A percentile compares a stretch with the other conserved stretches of the same genome.
Conservation (phyloP, 2,329 filamentous ascomycete genomes). For the Pezicula neosporulosa region DNA sequence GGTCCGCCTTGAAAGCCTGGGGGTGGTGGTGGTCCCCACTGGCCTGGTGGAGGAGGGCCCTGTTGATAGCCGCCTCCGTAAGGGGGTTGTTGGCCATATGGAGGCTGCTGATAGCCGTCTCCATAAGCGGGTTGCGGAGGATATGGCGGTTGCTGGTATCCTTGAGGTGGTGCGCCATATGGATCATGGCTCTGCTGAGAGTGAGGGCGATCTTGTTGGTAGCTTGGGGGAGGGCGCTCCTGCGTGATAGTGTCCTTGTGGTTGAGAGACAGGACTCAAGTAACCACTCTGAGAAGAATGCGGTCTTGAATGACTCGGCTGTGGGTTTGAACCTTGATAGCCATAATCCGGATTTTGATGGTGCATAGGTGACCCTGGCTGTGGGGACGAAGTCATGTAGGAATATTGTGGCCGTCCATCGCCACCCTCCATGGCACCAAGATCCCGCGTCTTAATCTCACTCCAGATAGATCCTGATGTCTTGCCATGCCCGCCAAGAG, state of each 20-base stretch:
- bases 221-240: slow-evolving; percentile 10
- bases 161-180: background rate
- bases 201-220: slow-evolving; percentile 8
- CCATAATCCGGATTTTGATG: slow-evolving; percentile 21
- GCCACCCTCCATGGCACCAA: slow-evolving; percentile 49
- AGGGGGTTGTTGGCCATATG: slow-evolving; percentile 1
- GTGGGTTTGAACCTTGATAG: slow-evolving; percentile 17
- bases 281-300: slow-evolving; percentile 19
- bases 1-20: slow-evolving; percentile 4
- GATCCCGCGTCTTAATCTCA: slow-evolving; percentile 56
- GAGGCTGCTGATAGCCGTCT: slow-evolving; percentile 7
- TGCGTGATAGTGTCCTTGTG: slow-evolving; percentile 14
- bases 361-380: slow-evolving; percentile 16
- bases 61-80: slow-evolving; percentile 6
- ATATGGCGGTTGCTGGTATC: slow-evolving; percentile 4
- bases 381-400: slow-evolving; percentile 17
- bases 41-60: slow-evolving; percentile 8
- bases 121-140: background rate
- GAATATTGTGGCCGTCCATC: slow-evolving; percentile 35
- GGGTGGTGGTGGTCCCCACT: slow-evolving; percentile 6
- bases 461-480: slow-evolving; percentile 58
- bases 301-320: slow-evolving; percentile 14
- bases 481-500: slow-evolving; percentile 46
- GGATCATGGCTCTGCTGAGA: background rate
- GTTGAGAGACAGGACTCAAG: slow-evolving; percentile 13